A percentile compares a stretch with the other conserved stretches of the same genome.
phyloP scores from a whole-genome alignment of 1,284 basidiomycete species.

The Stygiomarasmius scandens region DNA sequence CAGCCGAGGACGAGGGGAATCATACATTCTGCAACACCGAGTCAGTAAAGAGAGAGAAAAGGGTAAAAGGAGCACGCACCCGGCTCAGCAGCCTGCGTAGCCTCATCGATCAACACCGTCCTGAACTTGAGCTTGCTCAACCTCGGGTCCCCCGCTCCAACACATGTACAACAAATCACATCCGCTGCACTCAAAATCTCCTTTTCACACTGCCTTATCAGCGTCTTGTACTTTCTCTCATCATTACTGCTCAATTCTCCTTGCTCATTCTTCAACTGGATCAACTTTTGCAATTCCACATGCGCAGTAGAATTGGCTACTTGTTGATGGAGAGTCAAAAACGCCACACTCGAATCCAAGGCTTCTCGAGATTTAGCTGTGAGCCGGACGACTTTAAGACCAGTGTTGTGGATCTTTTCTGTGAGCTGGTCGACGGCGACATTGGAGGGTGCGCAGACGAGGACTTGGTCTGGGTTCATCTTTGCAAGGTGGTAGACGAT shows the following conservation, averaged over 20 bases:
- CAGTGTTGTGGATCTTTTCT: slow-evolving; percentile 97
- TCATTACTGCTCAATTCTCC: slow-evolving; percentile 96
- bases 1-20: slow-evolving; percentile 98
- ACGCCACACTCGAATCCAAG: slow-evolving; percentile 89
- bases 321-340: slow-evolving; percentile 96
- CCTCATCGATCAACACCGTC: slow-evolving; percentile 98
- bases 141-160: slow-evolving; percentile 95
- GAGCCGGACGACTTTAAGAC: slow-evolving; percentile 95
- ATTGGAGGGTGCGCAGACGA: slow-evolving; percentile 98
- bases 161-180: slow-evolving; percentile 98
- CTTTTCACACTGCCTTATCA: slow-evolving; percentile 94
- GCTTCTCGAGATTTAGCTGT: slow-evolving; percentile 98
- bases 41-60: too few species aligned
- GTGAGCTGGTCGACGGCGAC: slow-evolving; percentile 99
- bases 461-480: slow-evolving; percentile 99
- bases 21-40: slow-evolving; percentile 84
- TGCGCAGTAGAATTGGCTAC: slow-evolving; percentile 95
- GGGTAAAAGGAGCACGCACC: slow-evolving; percentile 54
- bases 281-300: slow-evolving; percentile 95
- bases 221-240: slow-evolving; percentile 96
- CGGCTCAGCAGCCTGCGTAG: slow-evolving; percentile 97
- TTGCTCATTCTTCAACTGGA: slow-evolving; percentile 96
- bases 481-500: slow-evolving; percentile 98
- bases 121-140: slow-evolving; percentile 97
- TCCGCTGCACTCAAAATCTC: slow-evolving; percentile 95